Evolutionary conservation across 345 rosid genomes (phyloP).

Genomic region (Syzygium grande): DNA sequence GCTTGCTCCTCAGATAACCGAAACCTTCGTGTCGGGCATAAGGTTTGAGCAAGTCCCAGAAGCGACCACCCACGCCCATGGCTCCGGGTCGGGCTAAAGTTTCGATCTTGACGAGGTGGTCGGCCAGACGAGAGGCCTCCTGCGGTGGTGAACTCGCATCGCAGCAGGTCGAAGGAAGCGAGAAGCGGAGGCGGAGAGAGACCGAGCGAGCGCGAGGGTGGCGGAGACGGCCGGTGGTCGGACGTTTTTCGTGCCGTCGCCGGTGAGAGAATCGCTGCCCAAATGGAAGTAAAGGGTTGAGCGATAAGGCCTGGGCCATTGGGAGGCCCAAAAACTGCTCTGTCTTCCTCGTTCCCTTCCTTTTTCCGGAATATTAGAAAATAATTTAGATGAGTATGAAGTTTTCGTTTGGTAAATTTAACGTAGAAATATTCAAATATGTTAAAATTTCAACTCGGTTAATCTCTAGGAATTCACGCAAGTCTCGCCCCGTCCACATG

Average conservation of each 20-base stretch:
- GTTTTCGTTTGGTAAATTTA: background rate
- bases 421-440: background rate
- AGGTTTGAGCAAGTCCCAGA: conserved; percentile 86
- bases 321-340: background rate
- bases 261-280: background rate
- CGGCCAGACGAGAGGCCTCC: background rate
- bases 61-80: conserved; percentile 89
- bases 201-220: background rate
- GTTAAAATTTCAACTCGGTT: background rate
- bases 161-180: background rate
- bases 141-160: background rate
- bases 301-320: background rate
- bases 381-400: background rate
- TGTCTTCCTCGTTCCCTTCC: background rate
- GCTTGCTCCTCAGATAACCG: conserved; percentile 59
- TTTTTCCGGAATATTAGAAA: background rate
- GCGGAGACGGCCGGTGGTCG: background rate
- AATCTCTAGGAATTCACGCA: background rate
- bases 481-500: background rate
- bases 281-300: no score
- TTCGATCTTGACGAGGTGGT: background rate
- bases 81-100: background rate
- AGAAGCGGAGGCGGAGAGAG: background rate
- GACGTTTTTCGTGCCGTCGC: background rate
- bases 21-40: conserved; percentile 40